These are phyloP conservation scores for Cutaneotrichosporon cavernicola DNA, from an alignment of 1,284 basidiomycete species.

Conservation along the genomic window DNA sequence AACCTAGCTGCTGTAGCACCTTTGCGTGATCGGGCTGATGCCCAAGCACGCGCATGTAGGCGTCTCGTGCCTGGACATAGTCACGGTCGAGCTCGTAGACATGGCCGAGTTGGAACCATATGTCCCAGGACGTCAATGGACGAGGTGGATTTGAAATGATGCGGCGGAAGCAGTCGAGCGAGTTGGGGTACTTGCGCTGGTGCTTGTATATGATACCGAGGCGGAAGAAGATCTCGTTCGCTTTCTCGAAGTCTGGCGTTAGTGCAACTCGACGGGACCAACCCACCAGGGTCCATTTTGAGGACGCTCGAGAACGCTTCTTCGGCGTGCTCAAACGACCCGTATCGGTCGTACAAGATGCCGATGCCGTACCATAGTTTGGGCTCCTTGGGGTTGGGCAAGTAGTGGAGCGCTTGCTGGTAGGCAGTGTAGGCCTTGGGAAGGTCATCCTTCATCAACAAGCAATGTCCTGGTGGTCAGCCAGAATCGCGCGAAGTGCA, in stretches of 20 bases:
- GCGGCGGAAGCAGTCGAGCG: slow-evolving; percentile 87
- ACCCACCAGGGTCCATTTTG: slow-evolving; percentile 87
- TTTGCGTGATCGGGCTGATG: slow-evolving; percentile 95
- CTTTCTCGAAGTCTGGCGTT: slow-evolving; percentile 85
- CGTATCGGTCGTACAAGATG: slow-evolving; percentile 97
- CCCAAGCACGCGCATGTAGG: slow-evolving; percentile 91
- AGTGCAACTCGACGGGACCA: not conserved
- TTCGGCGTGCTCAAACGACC: slow-evolving; percentile 96
- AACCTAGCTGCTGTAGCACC: slow-evolving; percentile 95
- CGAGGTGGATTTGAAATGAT: slow-evolving; percentile 96
- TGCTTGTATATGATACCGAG: slow-evolving; percentile 99
- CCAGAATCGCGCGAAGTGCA: slow-evolving; percentile 14
- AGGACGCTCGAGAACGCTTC: slow-evolving; percentile 97
- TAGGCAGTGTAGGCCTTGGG: slow-evolving; percentile 98
- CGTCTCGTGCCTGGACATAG: slow-evolving; percentile 73
- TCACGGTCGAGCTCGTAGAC: slow-evolving; percentile 71
- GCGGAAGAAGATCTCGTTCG: slow-evolving; percentile 97
- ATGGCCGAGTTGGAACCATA: slow-evolving; percentile 99
- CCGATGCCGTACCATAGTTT: slow-evolving; percentile 99
- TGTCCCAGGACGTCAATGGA: slow-evolving; percentile 93
- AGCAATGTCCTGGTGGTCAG: slow-evolving; percentile 70
- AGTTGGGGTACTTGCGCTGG: slow-evolving; percentile 85
- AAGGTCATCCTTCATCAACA: slow-evolving; percentile 98
- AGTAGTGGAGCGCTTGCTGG: slow-evolving; percentile 93
- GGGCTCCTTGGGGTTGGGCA: slow-evolving; percentile 96